Evolutionary conservation across 345 rosid species (phyloP).

Genomic region (Stellera chamaejasme): DNA sequence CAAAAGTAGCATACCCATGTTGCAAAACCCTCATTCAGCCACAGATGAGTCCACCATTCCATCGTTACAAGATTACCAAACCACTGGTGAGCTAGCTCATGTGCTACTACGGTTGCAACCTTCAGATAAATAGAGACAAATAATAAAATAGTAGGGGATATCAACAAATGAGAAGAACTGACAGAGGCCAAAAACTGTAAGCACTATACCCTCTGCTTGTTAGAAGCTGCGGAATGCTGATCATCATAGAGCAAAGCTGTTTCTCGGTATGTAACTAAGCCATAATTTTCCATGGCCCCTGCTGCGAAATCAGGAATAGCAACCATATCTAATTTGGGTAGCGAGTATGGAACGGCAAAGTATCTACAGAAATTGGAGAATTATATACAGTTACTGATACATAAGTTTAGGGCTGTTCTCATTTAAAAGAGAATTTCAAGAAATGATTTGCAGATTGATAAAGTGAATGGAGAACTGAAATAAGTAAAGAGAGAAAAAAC

Average conservation of each 20-base stretch:
- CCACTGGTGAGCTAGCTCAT: conserved; percentile 99
- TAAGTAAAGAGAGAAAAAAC: no score
- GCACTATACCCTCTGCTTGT: conserved; percentile 76
- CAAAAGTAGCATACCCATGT: conserved; percentile 66
- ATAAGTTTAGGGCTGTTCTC: no score
- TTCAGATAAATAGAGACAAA: conserved; percentile 23
- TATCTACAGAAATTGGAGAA: conserved; percentile 36
- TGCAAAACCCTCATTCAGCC: conserved; percentile 99
- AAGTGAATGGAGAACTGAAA: no score
- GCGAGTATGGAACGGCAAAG: conserved; percentile 82
- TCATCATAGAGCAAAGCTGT: conserved; percentile 88
- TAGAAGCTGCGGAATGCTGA: conserved; percentile 91
- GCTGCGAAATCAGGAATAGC: conserved; percentile 98
- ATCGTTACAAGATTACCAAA: conserved; percentile 98
- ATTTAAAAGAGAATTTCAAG: no score
- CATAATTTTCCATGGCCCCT: conserved; percentile 99
- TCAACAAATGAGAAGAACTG: not conserved
- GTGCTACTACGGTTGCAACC: conserved; percentile 96
- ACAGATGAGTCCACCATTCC: conserved; percentile 99
- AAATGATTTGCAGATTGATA: no score
- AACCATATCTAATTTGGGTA: conserved; percentile 94
- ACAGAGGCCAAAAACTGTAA: conserved; percentile 2
- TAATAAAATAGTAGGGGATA: not conserved
- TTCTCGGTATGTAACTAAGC: conserved; percentile 92
- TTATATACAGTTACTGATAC: not conserved